Evolutionary conservation across 2,329 filamentous ascomycete genomes (phyloP).

Genomic region (Fusarium sp.): DNA sequence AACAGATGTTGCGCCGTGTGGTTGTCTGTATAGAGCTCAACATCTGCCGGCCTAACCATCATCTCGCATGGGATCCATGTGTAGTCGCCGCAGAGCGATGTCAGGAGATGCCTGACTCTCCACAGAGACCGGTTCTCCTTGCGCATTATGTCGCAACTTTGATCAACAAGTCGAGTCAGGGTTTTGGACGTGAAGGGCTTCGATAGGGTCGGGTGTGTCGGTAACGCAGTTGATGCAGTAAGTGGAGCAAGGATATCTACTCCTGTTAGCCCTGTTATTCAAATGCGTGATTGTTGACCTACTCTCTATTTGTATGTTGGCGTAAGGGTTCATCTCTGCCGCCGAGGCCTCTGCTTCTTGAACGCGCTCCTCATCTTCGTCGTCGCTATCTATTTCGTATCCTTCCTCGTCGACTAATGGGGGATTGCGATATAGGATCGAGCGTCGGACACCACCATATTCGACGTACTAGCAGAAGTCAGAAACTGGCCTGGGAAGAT

Average conservation of each 20-base stretch:
- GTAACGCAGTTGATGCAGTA: slow-evolving; percentile 77
- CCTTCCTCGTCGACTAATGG: slow-evolving; percentile 79
- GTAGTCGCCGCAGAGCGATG: slow-evolving; percentile 78
- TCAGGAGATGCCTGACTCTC: slow-evolving; percentile 78
- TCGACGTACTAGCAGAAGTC: slow-evolving; percentile 67
- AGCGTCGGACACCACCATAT: slow-evolving; percentile 76
- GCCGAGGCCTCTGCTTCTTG: slow-evolving; percentile 69
- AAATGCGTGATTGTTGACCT: slow-evolving; percentile 44
- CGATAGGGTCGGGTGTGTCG: slow-evolving; percentile 77
- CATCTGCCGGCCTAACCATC: slow-evolving; percentile 66
- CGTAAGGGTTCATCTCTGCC: slow-evolving; percentile 79
- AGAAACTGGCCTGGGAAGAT: slow-evolving; percentile 30
- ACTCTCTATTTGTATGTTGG: slow-evolving; percentile 77
- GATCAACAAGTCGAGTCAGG: slow-evolving; percentile 73
- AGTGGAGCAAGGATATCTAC: slow-evolving; percentile 78
- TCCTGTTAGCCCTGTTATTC: slow-evolving; percentile 41
- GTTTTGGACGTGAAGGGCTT: slow-evolving; percentile 78
- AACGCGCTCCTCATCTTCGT: slow-evolving; percentile 72
- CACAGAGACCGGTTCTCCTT: slow-evolving; percentile 78
- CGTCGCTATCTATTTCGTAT: slow-evolving; percentile 77
- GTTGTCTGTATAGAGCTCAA: slow-evolving; percentile 62
- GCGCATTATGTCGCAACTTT: slow-evolving; percentile 76
- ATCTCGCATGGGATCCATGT: slow-evolving; percentile 70
- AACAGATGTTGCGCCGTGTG: slow-evolving; percentile 52
- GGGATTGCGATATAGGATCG: slow-evolving; percentile 79